These are phyloP conservation scores for Suillus placidus DNA, from an alignment of 768 basidiomycete genomes.

Conservation along the genomic window DNA sequence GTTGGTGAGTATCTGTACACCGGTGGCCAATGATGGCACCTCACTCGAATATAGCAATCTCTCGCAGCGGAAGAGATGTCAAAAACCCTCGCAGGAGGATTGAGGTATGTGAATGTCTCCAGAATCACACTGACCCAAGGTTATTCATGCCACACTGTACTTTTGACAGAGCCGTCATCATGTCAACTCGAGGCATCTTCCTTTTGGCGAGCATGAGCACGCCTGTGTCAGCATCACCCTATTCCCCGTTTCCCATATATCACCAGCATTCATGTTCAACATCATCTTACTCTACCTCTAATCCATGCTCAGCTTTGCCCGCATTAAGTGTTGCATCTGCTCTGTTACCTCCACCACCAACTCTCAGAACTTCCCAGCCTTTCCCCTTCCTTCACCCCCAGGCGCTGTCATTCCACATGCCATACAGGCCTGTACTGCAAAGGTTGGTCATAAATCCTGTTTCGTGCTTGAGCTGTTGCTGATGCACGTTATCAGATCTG, in stretches of 20 bases:
- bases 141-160: too few species aligned
- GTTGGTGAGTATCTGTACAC: too few species aligned
- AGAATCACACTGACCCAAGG: too few species aligned
- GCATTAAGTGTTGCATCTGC: conserved; percentile 59
- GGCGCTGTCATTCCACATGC: conserved; percentile 36
- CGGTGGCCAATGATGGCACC: too few species aligned
- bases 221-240: conserved; percentile 48
- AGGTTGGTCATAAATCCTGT: conserved; percentile 38
- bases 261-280: conserved; percentile 50
- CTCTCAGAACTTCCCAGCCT: conserved; percentile 33
- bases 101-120: too few species aligned
- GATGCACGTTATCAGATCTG: conserved; percentile 40
- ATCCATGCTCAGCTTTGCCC: conserved; percentile 62
- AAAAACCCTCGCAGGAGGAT: too few species aligned
- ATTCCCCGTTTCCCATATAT: conserved; percentile 47
- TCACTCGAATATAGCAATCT: too few species aligned
- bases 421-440: conserved; percentile 63
- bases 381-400: conserved; percentile 32
- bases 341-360: conserved; percentile 37
- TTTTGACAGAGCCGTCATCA: too few species aligned
- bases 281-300: conserved; percentile 45
- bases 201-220: too few species aligned
- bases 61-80: too few species aligned
- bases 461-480: conserved; percentile 10
- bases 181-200: too few species aligned